Evolutionary conservation across 2,329 filamentous ascomycete genomes (phyloP), one percentile per base, ranked within the genome.

Genomic region (Pseudogymnoascus sp.): DNA sequence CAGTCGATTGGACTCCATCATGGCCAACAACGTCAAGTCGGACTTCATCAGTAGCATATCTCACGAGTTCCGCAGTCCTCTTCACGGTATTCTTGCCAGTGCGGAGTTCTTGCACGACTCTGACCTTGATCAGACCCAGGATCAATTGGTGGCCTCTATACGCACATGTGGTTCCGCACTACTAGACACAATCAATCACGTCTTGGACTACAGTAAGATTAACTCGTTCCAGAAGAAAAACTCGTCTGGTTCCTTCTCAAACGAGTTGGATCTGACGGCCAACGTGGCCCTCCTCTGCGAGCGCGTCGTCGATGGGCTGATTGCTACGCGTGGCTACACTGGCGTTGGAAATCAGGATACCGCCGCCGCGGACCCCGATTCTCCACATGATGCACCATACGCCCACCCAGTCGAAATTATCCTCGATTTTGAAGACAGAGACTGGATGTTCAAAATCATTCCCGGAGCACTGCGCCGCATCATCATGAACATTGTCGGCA

Each of bases 401-500:
- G 9, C 47, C 9, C 29, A 33, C 15, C 29, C 36, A 8, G 40
- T 70, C 7, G 64, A 68, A 59, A 65, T 71, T 5, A 65, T 69
- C 29, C n/a, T 71, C 15, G 69, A 71, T 57, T 66, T 71, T 11
- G 69, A 70, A 57, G 35, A 64, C 31, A 60, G 64, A 39, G 67
- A 71, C 44, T 71, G 69, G 69, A 64, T 61, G 31, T 71, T 66
- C 41, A 67, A 64, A 35, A 60, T 69, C 26, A 67, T 68, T 58
- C 64, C 69, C n/a, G 70, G 66, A 13, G 68, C 68, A 4, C 50
- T 69, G 11, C 65, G 66, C 21, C 59, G 68, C 44, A 65, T 86
- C 37, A 77, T 86, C 36, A 84, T 84, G 81, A 85, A 85, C 59
- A 67, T 84, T 0, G 79, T 84, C 41, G 82, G 81, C 4, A 86